Evolutionary conservation across 345 rosid genomes (phyloP), one percentile per base, ranked within the genome.

Genomic region (Gossypium herbaceum): DNA sequence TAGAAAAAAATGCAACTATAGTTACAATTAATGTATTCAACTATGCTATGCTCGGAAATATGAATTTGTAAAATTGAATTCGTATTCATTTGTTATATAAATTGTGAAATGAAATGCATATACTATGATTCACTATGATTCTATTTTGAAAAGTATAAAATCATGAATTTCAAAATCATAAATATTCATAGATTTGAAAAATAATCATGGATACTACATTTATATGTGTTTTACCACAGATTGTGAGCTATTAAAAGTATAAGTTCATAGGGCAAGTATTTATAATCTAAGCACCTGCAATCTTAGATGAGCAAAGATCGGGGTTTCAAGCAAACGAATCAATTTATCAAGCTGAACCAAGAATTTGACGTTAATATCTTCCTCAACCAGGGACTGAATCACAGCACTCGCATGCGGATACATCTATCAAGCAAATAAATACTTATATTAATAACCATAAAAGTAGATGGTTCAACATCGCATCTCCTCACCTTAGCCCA

Each of bases 291-390:
- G 78, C 79, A 96, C 99, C 99, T 96, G 99, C 87, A 96, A 84
- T 79, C 98, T 90, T 76, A 96, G 99, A 83, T 93, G 90, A 73
- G 99, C 92, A 68, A 96, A 96, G 76, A 87, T 91, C 68, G 99
- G 99, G 78, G 98, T 96, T 81, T 96, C 99, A 12, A 96, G 89
- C 88, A 96, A 90, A 61, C 91, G 90, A 78, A 96, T 88, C 88
- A 96, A 80, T 85, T 96, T 93, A 87, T 96, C 99, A 82, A 96
- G 97, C 87, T 96, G 99, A 72, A 96, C 95, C 73, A 96, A 90
- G 85, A 92, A 96, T 77, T 91, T 96, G 82, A 92, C 90, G 58
- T 89, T 91, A 41, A 96, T 86, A 75, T 96, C 98, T 85, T 96
- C 99, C 88, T 93, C 99, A 43, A 84, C 91, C 82, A 96, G 85